phyloP scores from a whole-genome alignment of 331 rosid species.

The Erythrophleum ivorense region DNA sequence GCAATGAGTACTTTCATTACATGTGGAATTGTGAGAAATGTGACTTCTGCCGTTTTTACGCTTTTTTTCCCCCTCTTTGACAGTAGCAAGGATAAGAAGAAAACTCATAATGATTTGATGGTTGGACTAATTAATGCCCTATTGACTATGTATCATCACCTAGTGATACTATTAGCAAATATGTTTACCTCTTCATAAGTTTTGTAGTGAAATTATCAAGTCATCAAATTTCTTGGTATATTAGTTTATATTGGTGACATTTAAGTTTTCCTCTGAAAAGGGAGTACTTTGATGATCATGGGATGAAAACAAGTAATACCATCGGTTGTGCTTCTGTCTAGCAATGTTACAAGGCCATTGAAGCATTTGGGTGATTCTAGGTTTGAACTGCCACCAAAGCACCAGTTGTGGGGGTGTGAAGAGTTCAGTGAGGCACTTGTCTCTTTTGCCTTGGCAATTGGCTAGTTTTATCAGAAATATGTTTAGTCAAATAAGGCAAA shows the following conservation, averaged over 20 bases:
- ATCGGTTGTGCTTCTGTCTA: conserved; percentile 9
- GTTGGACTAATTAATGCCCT: neutral
- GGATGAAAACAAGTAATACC: conserved; percentile 19
- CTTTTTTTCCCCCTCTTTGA: neutral
- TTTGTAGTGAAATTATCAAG: neutral
- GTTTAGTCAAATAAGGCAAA: conserved; percentile 11
- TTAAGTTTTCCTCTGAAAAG: conserved; percentile 5
- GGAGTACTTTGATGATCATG: neutral
- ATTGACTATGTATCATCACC: neutral
- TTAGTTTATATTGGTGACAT: conserved; percentile 15
- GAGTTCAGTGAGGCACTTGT: conserved; percentile 19
- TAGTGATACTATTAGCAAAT: conserved; percentile 20
- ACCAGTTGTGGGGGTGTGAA: neutral
- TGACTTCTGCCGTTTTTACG: neutral
- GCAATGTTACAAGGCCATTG: neutral
- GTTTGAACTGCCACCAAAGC: conserved; percentile 5
- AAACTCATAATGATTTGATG: neutral
- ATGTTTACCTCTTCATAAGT: conserved; percentile 12
- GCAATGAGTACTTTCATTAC: conserved; percentile 16
- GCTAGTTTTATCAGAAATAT: neutral
- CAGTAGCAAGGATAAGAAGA: neutral
- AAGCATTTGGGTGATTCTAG: neutral
- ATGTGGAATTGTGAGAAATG: neutral
- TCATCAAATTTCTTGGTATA: conserved; percentile 6
- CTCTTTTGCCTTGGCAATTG: neutral